These are phyloP conservation scores for Aspergillus intermedius DNA, from an alignment of 2,329 filamentous ascomycete genomes.

Conservation along the genomic window DNA sequence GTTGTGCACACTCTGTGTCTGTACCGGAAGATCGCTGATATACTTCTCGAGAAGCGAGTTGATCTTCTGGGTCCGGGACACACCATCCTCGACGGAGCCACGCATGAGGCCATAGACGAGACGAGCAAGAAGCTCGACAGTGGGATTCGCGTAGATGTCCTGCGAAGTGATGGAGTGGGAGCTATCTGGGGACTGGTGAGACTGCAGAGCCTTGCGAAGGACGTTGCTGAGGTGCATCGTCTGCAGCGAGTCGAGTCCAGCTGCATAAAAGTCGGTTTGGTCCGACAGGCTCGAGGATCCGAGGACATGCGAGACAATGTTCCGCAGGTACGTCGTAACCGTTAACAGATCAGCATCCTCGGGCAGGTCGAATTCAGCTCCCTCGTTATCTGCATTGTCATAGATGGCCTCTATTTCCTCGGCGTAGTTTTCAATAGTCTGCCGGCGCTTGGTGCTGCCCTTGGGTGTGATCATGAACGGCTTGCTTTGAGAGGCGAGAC, in stretches of 20 bases:
- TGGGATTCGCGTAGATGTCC: background rate
- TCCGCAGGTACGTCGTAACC: background rate
- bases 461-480: slow-evolving; percentile 44
- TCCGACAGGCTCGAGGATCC: slow-evolving; percentile 1
- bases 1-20: background rate
- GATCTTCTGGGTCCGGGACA: background rate
- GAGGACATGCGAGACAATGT: background rate
- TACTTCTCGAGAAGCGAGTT: background rate
- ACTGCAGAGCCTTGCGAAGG: slow-evolving; percentile 7
- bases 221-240: slow-evolving; percentile 9
- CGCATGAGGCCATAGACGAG: background rate
- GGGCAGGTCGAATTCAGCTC: background rate
- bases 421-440: slow-evolving; percentile 36
- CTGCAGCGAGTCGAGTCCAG: slow-evolving; percentile 20
- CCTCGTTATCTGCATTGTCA: background rate
- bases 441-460: slow-evolving; percentile 39
- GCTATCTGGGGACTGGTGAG: background rate
- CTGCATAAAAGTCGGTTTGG: slow-evolving; percentile 13
- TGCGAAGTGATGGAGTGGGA: background rate
- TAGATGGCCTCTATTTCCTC: slow-evolving; percentile 46
- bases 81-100: background rate
- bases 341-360: background rate
- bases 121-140: background rate
- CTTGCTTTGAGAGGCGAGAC: slow-evolving; percentile 36
- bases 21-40: background rate